Conservation (phyloP, 257 asterid species). For the Osmanthus fragrans region DNA sequence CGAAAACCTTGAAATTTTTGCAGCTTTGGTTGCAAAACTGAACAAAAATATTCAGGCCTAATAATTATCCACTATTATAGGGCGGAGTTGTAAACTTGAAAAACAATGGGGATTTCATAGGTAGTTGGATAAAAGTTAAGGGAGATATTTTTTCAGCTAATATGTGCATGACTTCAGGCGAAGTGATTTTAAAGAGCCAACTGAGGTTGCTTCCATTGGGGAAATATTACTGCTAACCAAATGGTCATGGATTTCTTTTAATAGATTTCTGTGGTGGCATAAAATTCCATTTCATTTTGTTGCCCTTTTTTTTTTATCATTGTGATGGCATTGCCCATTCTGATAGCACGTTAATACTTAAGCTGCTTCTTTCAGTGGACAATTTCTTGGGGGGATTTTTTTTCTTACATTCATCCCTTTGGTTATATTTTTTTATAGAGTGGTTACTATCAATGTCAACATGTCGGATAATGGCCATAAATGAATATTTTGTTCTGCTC, state of each 20-base stretch:
- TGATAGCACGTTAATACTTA: neutral
- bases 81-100: neutral
- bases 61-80: neutral
- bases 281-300: neutral
- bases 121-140: neutral
- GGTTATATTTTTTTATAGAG: neutral
- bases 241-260: neutral
- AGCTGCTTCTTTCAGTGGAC: neutral
- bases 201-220: neutral
- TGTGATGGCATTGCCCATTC: neutral
- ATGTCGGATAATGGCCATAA: neutral
- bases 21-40: neutral
- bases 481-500: neutral
- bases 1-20: neutral
- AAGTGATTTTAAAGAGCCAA: neutral
- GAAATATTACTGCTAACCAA: neutral
- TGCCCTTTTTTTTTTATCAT: neutral
- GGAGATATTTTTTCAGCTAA: neutral
- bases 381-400: neutral
- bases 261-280: neutral
- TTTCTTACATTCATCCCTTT: neutral
- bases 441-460: neutral
- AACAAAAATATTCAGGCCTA: neutral
- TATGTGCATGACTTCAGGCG: neutral
- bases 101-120: neutral